A percentile compares a stretch with the other conserved stretches of the same genome.
These are phyloP conservation scores for Brettanomyces bruxellensis DNA, from an alignment of 805 yeast species.

Conservation along the genomic window DNA sequence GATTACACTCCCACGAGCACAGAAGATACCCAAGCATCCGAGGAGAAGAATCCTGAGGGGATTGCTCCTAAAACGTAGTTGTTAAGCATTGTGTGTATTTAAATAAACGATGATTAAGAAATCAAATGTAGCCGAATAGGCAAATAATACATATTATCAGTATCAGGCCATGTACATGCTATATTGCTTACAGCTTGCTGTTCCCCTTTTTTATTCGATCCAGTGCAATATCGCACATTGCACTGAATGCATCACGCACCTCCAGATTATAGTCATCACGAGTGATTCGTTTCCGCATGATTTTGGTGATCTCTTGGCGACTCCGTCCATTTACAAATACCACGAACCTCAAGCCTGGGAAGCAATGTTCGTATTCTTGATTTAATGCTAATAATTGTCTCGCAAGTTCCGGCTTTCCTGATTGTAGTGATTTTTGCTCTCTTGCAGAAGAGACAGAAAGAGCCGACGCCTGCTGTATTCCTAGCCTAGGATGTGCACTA, in stretches of 20 bases:
- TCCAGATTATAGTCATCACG: conserved; percentile 49
- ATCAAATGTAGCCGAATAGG: not conserved
- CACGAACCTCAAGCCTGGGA: conserved; percentile 71
- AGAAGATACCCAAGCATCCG: no score
- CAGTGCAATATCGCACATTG: conserved; percentile 86
- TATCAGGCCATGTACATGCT: not conserved
- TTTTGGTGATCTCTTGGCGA: conserved; percentile 52
- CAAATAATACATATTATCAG: not conserved
- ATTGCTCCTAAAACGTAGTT: no score
- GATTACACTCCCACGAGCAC: no score
- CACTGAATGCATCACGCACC: conserved; percentile 59
- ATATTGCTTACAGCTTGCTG: not conserved
- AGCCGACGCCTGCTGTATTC: conserved; percentile 40
- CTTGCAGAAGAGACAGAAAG: conserved; percentile 56
- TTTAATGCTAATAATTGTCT: conserved; percentile 44
- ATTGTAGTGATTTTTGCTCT: conserved; percentile 59
- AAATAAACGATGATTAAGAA: not conserved
- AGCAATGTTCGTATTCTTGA: conserved; percentile 32
- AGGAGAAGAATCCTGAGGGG: no score
- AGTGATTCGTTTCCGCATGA: conserved; percentile 51
- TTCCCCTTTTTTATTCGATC: conserved; percentile 37
- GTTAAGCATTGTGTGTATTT: no score
- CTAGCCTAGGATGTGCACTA: conserved; percentile 89
- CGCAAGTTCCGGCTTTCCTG: conserved; percentile 41
- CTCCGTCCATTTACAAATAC: conserved; percentile 83